These are phyloP conservation scores for Penicillium ochrochloron DNA, from an alignment of 495 filamentous ascomycete genomes.

Conservation along the genomic window DNA sequence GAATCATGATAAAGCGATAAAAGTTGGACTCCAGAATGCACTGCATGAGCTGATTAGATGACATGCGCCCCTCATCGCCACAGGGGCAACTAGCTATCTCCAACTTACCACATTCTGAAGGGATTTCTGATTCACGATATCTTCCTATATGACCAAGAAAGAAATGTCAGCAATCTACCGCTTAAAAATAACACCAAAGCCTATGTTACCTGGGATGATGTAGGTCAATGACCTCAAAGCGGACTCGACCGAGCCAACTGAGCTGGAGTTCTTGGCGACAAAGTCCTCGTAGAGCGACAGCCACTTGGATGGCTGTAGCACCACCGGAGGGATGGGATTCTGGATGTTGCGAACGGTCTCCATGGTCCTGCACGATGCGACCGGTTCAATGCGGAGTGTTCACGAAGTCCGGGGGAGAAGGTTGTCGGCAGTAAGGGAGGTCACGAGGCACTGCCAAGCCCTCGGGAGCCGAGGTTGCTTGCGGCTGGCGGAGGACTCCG, in stretches of 20 bases:
- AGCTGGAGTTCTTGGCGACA: conserved; percentile 89
- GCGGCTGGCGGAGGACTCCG: conserved; percentile 10
- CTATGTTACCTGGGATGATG: conserved; percentile 78
- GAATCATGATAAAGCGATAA: conserved; percentile 94
- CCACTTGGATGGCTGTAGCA: conserved; percentile 72
- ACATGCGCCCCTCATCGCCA: conserved; percentile 1
- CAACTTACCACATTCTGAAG: conserved; percentile 78
- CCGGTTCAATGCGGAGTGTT: conserved; percentile 14
- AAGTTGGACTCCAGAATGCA: conserved; percentile 86
- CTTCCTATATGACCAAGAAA: conserved; percentile 59
- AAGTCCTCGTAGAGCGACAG: conserved; percentile 84
- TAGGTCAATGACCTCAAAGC: conserved; percentile 90
- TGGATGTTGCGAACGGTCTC: conserved; percentile 38
- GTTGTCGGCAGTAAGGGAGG: conserved; percentile 18
- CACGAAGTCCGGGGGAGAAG: conserved; percentile 13
- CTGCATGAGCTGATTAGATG: conserved; percentile 33
- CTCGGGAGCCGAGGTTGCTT: conserved; percentile 28
- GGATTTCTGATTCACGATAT: conserved; percentile 90
- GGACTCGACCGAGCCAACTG: conserved; percentile 91
- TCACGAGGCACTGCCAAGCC: conserved; percentile 30
- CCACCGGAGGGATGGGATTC: conserved; percentile 35
- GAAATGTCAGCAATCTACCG: background rate
- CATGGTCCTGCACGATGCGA: conserved; percentile 34
- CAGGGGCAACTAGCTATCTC: conserved; percentile 2
- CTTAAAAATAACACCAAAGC: background rate